phyloP scores from a whole-genome alignment of 2,329 filamentous ascomycete genomes.

The Podosphaera leucotricha region DNA sequence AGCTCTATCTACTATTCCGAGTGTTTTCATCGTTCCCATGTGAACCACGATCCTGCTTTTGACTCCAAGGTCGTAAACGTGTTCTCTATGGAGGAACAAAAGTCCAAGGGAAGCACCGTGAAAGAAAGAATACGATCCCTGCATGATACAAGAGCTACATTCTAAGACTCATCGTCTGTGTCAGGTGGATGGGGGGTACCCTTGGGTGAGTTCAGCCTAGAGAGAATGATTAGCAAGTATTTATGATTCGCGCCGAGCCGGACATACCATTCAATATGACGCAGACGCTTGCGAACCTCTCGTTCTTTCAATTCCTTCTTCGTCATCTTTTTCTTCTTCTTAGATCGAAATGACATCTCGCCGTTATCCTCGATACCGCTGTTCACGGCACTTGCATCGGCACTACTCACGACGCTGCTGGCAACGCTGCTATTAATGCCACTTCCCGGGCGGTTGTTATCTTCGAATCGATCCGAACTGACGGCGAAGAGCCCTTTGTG shows the following conservation, averaged over 20 bases:
- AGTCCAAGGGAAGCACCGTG: no score
- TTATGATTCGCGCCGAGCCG: constrained; percentile 17
- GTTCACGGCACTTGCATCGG: constrained; percentile 43
- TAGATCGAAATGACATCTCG: constrained; percentile 66
- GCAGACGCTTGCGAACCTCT: constrained; percentile 63
- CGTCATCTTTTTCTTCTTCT: constrained; percentile 98
- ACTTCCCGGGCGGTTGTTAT: constrained; percentile 41
- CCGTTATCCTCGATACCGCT: constrained; percentile 64
- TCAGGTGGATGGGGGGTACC: constrained; percentile 15
- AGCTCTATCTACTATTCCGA: not conserved
- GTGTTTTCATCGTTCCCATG: not conserved
- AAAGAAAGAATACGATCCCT: no score
- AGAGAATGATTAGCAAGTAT: constrained; percentile 24
- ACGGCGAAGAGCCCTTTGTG: constrained; percentile 59
- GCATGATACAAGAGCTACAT: no score
- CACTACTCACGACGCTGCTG: constrained; percentile 30
- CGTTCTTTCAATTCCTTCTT: constrained; percentile 89
- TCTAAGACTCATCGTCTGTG: constrained; percentile 14
- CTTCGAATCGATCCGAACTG: constrained; percentile 66
- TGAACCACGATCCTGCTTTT: not conserved
- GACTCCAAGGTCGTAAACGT: no score
- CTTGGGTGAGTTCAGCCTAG: constrained; percentile 15
- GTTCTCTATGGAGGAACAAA: no score
- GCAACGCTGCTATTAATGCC: constrained; percentile 33
- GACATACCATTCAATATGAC: constrained; percentile 50